Conservation (phyloP, 768 basidiomycete genomes). For the Russula dissimulans region DNA sequence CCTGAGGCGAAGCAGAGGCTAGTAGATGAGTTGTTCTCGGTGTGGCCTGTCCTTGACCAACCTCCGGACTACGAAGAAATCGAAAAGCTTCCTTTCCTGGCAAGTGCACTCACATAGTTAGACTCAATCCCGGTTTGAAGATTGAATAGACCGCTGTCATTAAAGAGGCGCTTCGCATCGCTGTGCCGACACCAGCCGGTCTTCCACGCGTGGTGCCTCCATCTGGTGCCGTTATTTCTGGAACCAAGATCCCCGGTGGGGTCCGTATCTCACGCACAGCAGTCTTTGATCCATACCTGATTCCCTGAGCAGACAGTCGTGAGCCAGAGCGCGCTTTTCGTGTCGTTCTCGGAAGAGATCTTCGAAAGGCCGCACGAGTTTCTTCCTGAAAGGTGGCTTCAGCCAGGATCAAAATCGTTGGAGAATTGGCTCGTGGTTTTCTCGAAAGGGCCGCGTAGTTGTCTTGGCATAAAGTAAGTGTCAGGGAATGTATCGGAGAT, state of each 20-base stretch:
- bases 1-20: not conserved
- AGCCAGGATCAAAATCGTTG: conserved; percentile 2
- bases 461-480: conserved; percentile 20
- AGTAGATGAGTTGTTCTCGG: not conserved
- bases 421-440: conserved; percentile 17
- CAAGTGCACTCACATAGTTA: not conserved
- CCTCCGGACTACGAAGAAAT: conserved; percentile 1
- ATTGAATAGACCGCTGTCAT: conserved; percentile 5
- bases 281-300: not conserved
- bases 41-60: not conserved
- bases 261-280: not conserved
- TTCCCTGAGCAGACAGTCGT: not conserved
- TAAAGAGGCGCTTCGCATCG: conserved; percentile 3
- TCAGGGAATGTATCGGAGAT: not conserved
- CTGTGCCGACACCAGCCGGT: not conserved
- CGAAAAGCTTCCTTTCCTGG: conserved; percentile 6
- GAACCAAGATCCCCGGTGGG: conserved; percentile 1
- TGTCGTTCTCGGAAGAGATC: conserved; percentile 4
- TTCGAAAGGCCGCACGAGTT: conserved; percentile 15
- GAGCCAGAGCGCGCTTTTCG: conserved; percentile 12
- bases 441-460: conserved; percentile 20
- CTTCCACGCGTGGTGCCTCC: conserved; percentile 5
- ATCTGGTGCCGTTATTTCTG: conserved; percentile 1
- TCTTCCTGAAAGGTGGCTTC: conserved; percentile 19
- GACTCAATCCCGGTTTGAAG: not conserved